Base-by-base conservation (phyloP, 2,329 filamentous ascomycete genomes). In the Fusarium solani-melongenae region DNA sequence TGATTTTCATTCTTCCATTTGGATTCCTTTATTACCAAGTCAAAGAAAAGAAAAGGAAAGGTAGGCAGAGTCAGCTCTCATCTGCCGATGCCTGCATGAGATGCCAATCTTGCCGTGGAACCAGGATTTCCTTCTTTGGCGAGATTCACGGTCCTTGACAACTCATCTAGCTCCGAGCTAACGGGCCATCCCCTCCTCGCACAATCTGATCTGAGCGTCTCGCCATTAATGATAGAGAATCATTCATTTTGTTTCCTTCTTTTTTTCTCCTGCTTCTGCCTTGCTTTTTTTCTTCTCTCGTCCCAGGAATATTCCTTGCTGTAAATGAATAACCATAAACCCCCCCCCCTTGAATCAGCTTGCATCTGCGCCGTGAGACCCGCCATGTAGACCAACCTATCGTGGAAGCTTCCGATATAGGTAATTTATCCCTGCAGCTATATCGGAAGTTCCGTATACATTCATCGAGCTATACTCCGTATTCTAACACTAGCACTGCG, bases 131-230 rank as follows among this genome's bases (percentile, higher is more conserved):
- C 38, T 69, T 71, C 65, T 64, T 66, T 20, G 29, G 39, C 60
- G 60, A 56, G 29, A 55, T 67, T 73, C 55, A 63, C 51, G 38
- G 36, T 39, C 60, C 56, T 74, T 39, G 72, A 74, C 72, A 74
- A 71, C 71, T 66, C 72, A 74, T 74, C 72, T 69, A 74, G 71
- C 56, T 56, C 64, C 41, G 39, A 57, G 62, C 65, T 72, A 67
- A 59, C 67, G 46, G 46, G 34, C 29, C 22, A 46, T 46, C 41
- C 20, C 20, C 41, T 24, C 67, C 67, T 62, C 57, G 39, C 57
- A 31, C n/a, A 34, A 34, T 55, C 49, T 71, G 70, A 71, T 72
- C 70, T 59, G 69, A 69, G 69, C 69, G 64, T 69, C 57, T 65
- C 20, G 67, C 69, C 64, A 39, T 55, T 24, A 41, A 41, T 56